These are phyloP conservation scores for Boletus sp. DNA, from an alignment of 768 basidiomycete species.

Conservation along the genomic window DNA sequence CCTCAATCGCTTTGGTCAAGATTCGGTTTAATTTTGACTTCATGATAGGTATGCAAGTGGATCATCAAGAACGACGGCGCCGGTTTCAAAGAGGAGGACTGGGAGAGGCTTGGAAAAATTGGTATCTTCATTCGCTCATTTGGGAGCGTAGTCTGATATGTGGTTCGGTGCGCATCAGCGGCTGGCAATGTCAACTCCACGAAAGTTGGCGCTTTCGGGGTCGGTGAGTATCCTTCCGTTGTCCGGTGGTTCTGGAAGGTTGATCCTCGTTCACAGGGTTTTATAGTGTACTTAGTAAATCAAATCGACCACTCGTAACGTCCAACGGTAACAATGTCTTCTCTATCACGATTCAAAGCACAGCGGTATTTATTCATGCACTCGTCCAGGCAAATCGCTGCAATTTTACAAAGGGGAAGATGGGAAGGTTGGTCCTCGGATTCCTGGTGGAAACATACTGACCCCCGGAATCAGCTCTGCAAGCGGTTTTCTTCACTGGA, in stretches of 20 bases:
- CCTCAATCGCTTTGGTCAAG: neutral
- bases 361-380: neutral
- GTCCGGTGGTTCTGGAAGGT: neutral
- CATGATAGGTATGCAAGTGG: constrained; percentile 9
- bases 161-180: neutral
- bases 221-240: constrained; percentile 3
- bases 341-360: neutral
- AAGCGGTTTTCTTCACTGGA: neutral
- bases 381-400: constrained; percentile 10
- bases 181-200: constrained; percentile 8
- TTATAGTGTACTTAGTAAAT: constrained; percentile 18
- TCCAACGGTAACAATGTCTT: constrained; percentile 4
- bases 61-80: constrained; percentile 12
- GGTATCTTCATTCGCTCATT: neutral
- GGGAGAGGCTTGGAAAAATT: constrained; percentile 16
- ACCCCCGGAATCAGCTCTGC: constrained; percentile 6
- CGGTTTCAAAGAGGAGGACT: constrained; percentile 1
- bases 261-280: constrained; percentile 5
- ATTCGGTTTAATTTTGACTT: neutral
- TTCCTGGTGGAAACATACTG: neutral
- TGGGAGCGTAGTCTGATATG: neutral
- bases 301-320: constrained; percentile 11
- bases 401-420: constrained; percentile 7
- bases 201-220: constrained; percentile 20
- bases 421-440: constrained; percentile 3